Evolutionary conservation across 331 rosid genomes (phyloP).

Genomic region (Quercus lobata): DNA sequence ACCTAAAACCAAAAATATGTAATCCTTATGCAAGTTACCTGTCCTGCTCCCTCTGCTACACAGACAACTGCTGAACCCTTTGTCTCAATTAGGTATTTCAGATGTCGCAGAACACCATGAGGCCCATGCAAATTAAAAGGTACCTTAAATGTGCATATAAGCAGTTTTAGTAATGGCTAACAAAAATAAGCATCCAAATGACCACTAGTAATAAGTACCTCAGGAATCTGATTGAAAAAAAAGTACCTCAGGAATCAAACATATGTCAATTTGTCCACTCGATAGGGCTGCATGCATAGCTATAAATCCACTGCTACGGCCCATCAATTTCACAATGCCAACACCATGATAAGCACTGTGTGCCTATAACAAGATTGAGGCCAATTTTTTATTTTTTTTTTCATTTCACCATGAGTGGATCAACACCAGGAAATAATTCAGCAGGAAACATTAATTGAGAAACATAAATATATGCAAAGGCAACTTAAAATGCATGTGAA

Average conservation of each 20-base stretch:
- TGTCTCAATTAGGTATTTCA: slow-evolving; percentile 76
- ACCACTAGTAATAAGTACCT: slow-evolving; percentile 46
- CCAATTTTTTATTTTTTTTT: neutral
- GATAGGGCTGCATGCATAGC: slow-evolving; percentile 96
- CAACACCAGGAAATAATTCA: slow-evolving; percentile 3
- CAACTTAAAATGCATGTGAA: neutral
- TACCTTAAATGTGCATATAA: slow-evolving; percentile 49
- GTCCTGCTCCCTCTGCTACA: slow-evolving; percentile 98
- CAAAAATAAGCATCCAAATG: neutral
- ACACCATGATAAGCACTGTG: slow-evolving; percentile 98
- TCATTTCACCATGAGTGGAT: slow-evolving; percentile 15
- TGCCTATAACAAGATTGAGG: slow-evolving; percentile 49
- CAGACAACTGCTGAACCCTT: slow-evolving; percentile 97
- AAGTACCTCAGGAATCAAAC: slow-evolving; percentile 95
- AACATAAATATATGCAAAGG: neutral
- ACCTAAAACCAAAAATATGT: neutral
- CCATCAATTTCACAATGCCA: slow-evolving; percentile 96
- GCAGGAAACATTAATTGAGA: neutral
- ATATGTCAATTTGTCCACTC: slow-evolving; percentile 93
- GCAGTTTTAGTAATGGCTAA: slow-evolving; percentile 14
- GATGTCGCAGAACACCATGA: slow-evolving; percentile 80
- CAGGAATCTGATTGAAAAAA: slow-evolving; percentile 45
- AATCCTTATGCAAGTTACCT: slow-evolving; percentile 37
- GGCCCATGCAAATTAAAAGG: slow-evolving; percentile 78
- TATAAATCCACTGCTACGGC: slow-evolving; percentile 97